A percentile compares a stretch with the other conserved stretches of the same genome.
Evolutionary conservation across 306 rosid species (phyloP).

Genomic region (Dalbergia oliveri): DNA sequence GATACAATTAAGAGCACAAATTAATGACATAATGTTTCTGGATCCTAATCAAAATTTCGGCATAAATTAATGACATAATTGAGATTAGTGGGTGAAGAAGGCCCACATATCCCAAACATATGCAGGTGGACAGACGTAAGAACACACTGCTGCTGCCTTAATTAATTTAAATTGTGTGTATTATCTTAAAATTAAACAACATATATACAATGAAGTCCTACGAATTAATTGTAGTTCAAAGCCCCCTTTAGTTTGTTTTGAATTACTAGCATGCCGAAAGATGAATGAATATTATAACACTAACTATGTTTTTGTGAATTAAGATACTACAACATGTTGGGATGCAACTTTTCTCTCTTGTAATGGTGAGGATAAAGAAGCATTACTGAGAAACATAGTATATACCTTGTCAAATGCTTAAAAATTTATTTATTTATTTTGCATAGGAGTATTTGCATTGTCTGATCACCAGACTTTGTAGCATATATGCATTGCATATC

Average conservation of each 20-base stretch:
- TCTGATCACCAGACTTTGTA: neutral
- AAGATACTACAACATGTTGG: neutral
- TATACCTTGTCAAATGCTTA: neutral
- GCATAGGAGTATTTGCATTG: neutral
- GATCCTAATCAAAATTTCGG: neutral
- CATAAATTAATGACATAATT: conserved; percentile 9
- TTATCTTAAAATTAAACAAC: neutral
- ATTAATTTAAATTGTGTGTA: neutral
- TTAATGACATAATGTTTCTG: neutral
- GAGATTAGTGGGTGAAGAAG: conserved; percentile 28
- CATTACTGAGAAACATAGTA: conserved; percentile 21
- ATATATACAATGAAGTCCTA: too few species aligned
- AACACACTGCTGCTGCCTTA: neutral
- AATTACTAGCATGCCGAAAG: too few species aligned
- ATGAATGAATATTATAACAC: neutral
- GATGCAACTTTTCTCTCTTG: conserved; percentile 11
- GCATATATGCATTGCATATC: neutral
- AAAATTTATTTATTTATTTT: neutral
- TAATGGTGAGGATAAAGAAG: conserved; percentile 30
- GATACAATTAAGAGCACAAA: neutral
- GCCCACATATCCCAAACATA: conserved; percentile 33
- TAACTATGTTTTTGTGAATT: neutral
- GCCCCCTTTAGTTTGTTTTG: neutral
- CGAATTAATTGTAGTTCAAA: neutral
- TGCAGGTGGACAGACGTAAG: conserved; percentile 27